These are phyloP conservation scores for Cryptosporidium felis DNA, from an alignment of 169 alveolate species.

Conservation along the genomic window DNA sequence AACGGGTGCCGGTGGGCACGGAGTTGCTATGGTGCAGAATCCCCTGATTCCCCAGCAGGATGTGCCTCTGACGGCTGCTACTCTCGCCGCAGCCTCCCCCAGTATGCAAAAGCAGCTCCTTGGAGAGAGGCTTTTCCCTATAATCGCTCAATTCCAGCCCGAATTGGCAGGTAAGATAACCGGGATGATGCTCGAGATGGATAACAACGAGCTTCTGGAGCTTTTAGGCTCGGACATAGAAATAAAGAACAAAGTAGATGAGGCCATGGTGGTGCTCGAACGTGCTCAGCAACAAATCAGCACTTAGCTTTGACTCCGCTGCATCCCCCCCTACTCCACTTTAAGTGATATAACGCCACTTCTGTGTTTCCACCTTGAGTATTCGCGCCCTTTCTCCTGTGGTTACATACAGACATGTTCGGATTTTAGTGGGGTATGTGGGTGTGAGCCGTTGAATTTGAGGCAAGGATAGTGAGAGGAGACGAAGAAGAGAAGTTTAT, in stretches of 20 bases:
- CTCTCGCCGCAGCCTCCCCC: conserved; percentile 86
- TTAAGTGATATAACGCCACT: too few species aligned
- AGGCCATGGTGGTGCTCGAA: conserved; percentile 89
- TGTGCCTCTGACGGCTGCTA: conserved; percentile 80
- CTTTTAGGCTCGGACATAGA: conserved; percentile 88
- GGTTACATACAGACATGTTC: too few species aligned
- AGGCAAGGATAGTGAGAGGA: too few species aligned
- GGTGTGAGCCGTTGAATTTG: too few species aligned
- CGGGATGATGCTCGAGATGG: conserved; percentile 97
- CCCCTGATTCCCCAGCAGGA: conserved; percentile 60
- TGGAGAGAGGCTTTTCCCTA: conserved; percentile 93
- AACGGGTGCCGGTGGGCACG: too few species aligned
- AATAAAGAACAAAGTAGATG: conserved; percentile 90
- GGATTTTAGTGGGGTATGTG: too few species aligned
- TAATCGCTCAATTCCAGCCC: conserved; percentile 90
- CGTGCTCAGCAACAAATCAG: conserved; percentile 74
- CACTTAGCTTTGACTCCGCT: too few species aligned
- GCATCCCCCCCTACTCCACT: too few species aligned
- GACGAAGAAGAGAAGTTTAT: too few species aligned
- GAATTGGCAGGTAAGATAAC: conserved; percentile 93
- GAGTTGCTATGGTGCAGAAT: conserved; percentile 11
- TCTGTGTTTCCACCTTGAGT: too few species aligned
- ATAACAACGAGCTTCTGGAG: conserved; percentile 90
- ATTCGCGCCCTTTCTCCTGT: too few species aligned
- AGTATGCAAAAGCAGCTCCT: conserved; percentile 92